Evolutionary conservation across 805 yeast species (phyloP), one percentile per base, ranked within the genome.

Genomic region (Wickerhamiella brachini): DNA sequence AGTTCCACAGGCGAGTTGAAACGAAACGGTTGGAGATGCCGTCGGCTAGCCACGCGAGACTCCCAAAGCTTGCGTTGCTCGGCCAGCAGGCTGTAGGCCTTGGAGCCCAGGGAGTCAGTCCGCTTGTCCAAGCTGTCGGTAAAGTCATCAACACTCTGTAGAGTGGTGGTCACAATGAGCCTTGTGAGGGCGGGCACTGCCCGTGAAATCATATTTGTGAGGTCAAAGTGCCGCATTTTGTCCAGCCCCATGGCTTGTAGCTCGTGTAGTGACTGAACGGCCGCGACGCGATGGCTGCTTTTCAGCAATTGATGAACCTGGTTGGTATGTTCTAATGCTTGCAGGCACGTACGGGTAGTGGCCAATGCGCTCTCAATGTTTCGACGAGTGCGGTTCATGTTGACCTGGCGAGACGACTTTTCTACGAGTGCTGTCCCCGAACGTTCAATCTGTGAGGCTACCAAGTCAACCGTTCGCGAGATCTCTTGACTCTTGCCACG

Each of bases 1-100:
- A 77, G 65, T 64, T 90, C 97, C 5, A 89, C 85, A 0, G 95
- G 85, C 0, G 96, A 85, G 63, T 89, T 89, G 56, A 90, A 76
- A 59, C 83, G 80, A 63, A 78, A 85, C 7, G 75, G 68, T 3
- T 71, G 64, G 48, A 81, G 71, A 31, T 71, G 69, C 5, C 67
- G 68, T 52, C 75, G 74, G 8, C 68, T 61, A 6, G 68, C 60
- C 53, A 75, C 79, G 56, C 69, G 68, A 2, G 63, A 55, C 37
- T 73, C 71, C 90, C 94, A 85, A 41, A 72, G 70, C 15, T 73
- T 70, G 48, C 83, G 77, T 61, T 88, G 76, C 1, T 66, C 63
- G 7, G 70, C 73, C 48, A 83, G 74, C 50, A 79, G 74, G 1
- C 74, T 75, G 58, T 72, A 78, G 2, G 82, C 66, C 1, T 73